phyloP scores from a whole-genome alignment of 176 grass and related monocot species.

The Oryza meridionalis region DNA sequence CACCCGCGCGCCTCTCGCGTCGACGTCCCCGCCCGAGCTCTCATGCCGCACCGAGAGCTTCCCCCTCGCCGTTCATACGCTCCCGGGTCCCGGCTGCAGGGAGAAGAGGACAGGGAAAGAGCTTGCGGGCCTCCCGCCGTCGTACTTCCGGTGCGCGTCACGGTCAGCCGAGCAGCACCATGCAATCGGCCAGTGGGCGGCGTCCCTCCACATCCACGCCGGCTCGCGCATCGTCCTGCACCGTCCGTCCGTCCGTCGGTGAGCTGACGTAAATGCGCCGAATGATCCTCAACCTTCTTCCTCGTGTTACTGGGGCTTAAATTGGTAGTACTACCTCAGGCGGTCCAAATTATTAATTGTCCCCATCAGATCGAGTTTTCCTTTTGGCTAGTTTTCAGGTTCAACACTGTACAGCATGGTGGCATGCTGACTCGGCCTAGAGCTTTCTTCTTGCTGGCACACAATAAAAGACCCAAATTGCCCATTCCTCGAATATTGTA shows the following conservation, averaged over 20 bases:
- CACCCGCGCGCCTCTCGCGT: not conserved
- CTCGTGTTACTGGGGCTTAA: not conserved
- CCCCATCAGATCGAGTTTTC: not conserved
- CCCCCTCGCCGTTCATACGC: not conserved
- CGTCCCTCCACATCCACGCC: not conserved
- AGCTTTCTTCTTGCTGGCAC: not conserved
- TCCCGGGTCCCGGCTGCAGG: not conserved
- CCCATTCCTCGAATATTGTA: too few species aligned
- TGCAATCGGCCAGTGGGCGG: not conserved
- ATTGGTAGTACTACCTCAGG: not conserved
- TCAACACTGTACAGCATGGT: not conserved
- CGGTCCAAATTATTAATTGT: not conserved
- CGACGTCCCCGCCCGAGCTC: not conserved
- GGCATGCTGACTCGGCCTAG: not conserved
- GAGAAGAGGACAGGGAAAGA: not conserved
- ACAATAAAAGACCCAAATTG: not conserved
- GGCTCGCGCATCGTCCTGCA: not conserved
- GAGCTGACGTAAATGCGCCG: not conserved
- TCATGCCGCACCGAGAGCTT: not conserved
- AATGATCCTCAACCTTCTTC: not conserved
- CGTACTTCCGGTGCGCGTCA: not conserved
- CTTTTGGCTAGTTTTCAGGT: not conserved
- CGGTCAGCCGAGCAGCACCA: conserved; percentile 7
- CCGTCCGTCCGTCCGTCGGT: conserved; percentile 6
- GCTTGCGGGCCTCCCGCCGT: not conserved